These are phyloP conservation scores for Exophiala alcalophila DNA, from an alignment of 2,329 filamentous ascomycete species.

Conservation along the genomic window DNA sequence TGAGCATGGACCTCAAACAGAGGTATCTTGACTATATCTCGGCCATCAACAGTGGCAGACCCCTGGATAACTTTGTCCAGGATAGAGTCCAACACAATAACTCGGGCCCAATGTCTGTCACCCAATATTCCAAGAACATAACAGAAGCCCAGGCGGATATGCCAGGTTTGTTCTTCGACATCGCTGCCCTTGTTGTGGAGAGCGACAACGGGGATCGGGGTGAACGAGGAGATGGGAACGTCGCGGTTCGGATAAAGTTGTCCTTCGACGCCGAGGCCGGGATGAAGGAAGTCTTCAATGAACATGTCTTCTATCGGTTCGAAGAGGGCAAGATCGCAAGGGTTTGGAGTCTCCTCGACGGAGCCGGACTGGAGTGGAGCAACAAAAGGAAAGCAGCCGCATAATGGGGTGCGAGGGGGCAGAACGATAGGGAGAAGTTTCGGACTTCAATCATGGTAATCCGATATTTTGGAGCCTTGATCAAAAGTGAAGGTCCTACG, in stretches of 20 bases:
- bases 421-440: no score
- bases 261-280: conserved; percentile 7
- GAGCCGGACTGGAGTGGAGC: conserved; percentile 16
- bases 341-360: conserved; percentile 23
- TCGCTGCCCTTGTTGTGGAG: conserved; percentile 19
- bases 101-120: conserved; percentile 13
- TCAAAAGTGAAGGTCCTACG: no score
- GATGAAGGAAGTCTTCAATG: conserved; percentile 16
- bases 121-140: conserved; percentile 16
- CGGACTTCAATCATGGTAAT: no score
- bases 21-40: conserved; percentile 11
- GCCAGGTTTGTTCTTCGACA: conserved; percentile 13
- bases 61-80: conserved; percentile 10
- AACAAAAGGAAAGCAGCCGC: conserved; percentile 4
- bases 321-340: conserved; percentile 18
- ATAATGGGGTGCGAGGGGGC: no score
- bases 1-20: conserved; percentile 5
- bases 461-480: no score
- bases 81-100: conserved; percentile 18
- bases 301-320: conserved; percentile 21
- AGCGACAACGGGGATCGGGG: conserved; percentile 1
- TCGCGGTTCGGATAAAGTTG: conserved; percentile 19
- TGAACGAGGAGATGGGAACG: conserved; percentile 2
- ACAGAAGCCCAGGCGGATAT: conserved; percentile 13
- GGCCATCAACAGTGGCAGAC: conserved; percentile 1